Conservation (phyloP, 345 rosid genomes). For the Corymbia maculata region DNA sequence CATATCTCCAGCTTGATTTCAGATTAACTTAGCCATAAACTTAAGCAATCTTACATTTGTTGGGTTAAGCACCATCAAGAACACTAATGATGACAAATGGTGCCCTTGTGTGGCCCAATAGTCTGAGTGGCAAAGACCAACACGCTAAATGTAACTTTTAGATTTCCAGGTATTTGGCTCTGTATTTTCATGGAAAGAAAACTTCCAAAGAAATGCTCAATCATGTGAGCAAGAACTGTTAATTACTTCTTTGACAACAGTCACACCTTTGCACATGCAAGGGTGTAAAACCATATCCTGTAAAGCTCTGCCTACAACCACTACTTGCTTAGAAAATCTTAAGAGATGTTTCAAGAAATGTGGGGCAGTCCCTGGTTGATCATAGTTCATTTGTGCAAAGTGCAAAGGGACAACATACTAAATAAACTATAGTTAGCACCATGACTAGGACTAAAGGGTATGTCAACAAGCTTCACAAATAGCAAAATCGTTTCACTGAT, state of each 20-base stretch:
- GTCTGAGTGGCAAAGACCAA: not conserved
- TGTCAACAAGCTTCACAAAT: not conserved
- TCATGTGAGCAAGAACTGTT: not conserved
- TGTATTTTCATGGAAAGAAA: not conserved
- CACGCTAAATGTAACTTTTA: not conserved
- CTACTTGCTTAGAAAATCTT: not conserved
- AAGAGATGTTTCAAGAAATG: not conserved
- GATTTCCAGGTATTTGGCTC: not conserved
- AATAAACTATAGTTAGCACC: not conserved
- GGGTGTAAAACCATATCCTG: not conserved
- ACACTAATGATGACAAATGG: not conserved
- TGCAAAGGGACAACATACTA: not conserved
- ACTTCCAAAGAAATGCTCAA: not conserved
- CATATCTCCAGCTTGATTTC: not conserved
- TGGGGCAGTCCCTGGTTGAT: not conserved
- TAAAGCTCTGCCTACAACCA: not conserved
- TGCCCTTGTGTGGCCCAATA: not conserved
- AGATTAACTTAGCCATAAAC: not conserved
- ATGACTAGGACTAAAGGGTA: not conserved
- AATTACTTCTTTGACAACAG: not conserved
- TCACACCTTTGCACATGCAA: not conserved
- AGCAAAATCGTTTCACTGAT: not conserved
- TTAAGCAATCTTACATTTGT: not conserved
- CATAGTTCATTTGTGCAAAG: not conserved
- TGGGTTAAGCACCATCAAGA: not conserved